Evolutionary conservation across 352 stramenopile species (phyloP), one percentile per base, ranked within the genome.

Genomic region (Thalassiosira sp.): DNA sequence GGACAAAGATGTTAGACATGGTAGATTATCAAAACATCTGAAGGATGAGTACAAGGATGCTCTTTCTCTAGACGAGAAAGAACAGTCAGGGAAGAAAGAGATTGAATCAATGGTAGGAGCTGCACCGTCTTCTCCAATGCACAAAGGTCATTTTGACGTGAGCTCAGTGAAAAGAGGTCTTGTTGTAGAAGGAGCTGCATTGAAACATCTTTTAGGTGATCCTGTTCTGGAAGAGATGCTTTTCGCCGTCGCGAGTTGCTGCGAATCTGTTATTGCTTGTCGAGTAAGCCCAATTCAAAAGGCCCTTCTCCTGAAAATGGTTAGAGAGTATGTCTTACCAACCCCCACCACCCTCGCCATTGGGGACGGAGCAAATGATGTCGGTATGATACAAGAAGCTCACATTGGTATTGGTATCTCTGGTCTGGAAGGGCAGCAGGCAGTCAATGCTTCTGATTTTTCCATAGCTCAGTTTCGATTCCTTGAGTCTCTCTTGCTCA

Each of bases 341-440:
- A 93, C 78, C 81, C 95, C 90, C 6, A 85, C 90, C 7, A 97
- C 95, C 7, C 91, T 99, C 15, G 92, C 96, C 3, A 99, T 99
- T 72, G 97, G 97, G 16, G 97, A 99, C 84, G 97, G 97, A 13
- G 97, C 97, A 22, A 99, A 99, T 78, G 97, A 99, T 69, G 97
- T 99, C 42, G 95, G 95, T 28, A 99, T 99, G 97, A 99, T 99
- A 77, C 96, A 98, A 76, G 95, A 98, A 81, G 97, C 97, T 10
- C 96, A 99, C 71, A 95, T 99, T 56, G 97, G 97, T 51, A 93
- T 99, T 37, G 97, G 97, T 13, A 99, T 99, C 80, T 98, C 94
- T 20, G 97, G 97, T 11, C 94, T 98, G 67, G 97, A 99, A 88
- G 97, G 97, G n/a, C 96, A 98, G 80, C 96, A 99, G 67, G 97